Conservation (phyloP, 2,329 filamentous ascomycete genomes). For the Ophiocordyceps camponoti-leonardi region DNA sequence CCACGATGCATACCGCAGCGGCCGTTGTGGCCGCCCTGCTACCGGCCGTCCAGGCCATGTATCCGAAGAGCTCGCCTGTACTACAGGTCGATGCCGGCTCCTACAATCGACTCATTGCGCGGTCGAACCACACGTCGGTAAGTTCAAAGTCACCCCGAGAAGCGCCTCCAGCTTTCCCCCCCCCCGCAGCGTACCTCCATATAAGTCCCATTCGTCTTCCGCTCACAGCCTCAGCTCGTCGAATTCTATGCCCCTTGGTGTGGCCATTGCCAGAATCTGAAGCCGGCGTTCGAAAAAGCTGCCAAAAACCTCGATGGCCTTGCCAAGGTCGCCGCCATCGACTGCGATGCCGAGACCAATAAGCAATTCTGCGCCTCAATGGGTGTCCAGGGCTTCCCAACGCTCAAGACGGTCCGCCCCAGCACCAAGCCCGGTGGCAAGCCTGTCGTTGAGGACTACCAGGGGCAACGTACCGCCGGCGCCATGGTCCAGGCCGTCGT, state of each 20-base stretch:
- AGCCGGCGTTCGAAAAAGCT: slow-evolving; percentile 88
- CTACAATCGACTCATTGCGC: slow-evolving; percentile 68
- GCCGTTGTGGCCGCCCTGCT: slow-evolving; percentile 25
- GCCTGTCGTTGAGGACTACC: slow-evolving; percentile 79
- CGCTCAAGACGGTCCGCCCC: slow-evolving; percentile 81
- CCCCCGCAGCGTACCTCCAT: not conserved
- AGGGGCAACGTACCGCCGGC: slow-evolving; percentile 68
- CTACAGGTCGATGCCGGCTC: slow-evolving; percentile 63
- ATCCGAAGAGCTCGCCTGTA: slow-evolving; percentile 75
- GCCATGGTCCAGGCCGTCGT: slow-evolving; percentile 74
- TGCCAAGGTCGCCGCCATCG: slow-evolving; percentile 83
- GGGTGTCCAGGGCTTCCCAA: slow-evolving; percentile 88
- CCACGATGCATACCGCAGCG: not conserved
- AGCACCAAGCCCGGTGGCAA: slow-evolving; percentile 58
- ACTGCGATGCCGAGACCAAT: slow-evolving; percentile 89
- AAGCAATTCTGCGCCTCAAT: slow-evolving; percentile 72
- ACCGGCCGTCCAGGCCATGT: slow-evolving; percentile 54
- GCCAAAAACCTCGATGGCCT: slow-evolving; percentile 80
- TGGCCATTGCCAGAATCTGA: slow-evolving; percentile 89
- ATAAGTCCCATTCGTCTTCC: not conserved
- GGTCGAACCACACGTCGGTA: slow-evolving; percentile 86
- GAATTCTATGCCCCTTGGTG: slow-evolving; percentile 98
- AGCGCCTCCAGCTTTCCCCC: not conserved
- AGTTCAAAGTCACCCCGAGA: slow-evolving; percentile 1
- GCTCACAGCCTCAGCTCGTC: slow-evolving; percentile 28